Evolutionary conservation across 228 moss, liverwort and hornwort species (phyloP).

Genomic region (Sphagnum magellanicum): DNA sequence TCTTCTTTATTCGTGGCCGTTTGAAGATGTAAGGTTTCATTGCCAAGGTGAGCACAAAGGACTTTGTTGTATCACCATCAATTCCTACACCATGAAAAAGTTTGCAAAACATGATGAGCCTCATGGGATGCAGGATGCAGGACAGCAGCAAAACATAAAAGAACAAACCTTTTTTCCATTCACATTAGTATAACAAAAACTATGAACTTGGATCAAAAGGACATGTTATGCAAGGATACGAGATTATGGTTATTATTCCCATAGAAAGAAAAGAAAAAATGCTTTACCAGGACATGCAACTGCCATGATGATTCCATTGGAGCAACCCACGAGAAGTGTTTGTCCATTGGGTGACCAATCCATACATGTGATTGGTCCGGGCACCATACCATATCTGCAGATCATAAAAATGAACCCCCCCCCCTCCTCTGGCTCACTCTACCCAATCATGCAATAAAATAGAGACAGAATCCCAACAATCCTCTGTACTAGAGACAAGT

Average conservation of each 20-base stretch:
- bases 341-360: slow-evolving; percentile 83
- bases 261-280: background rate
- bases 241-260: too few relatives aligned
- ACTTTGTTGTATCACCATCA: slow-evolving; percentile 51
- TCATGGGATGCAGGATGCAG: too few relatives aligned
- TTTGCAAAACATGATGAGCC: too few relatives aligned
- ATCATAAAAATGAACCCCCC: background rate
- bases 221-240: too few relatives aligned
- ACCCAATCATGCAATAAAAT: too few relatives aligned
- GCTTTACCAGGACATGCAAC: slow-evolving; percentile 66
- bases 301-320: slow-evolving; percentile 72
- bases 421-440: too few relatives aligned
- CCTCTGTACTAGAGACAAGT: too few relatives aligned
- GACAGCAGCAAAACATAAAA: slow-evolving; percentile 8
- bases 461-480: too few relatives aligned
- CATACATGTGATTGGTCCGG: slow-evolving; percentile 75
- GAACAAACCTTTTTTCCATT: background rate
- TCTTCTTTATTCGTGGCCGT: slow-evolving; percentile 54
- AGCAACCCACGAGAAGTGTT: slow-evolving; percentile 71
- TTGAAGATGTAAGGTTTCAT: slow-evolving; percentile 48
- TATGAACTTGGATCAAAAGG: too few relatives aligned
- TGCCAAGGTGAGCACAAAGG: slow-evolving; percentile 63
- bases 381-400: slow-evolving; percentile 57
- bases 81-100: slow-evolving; percentile 22
- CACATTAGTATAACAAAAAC: background rate